Evolutionary conservation across 1,284 basidiomycete species (phyloP).

Genomic region (Hemileia vastatrix): DNA sequence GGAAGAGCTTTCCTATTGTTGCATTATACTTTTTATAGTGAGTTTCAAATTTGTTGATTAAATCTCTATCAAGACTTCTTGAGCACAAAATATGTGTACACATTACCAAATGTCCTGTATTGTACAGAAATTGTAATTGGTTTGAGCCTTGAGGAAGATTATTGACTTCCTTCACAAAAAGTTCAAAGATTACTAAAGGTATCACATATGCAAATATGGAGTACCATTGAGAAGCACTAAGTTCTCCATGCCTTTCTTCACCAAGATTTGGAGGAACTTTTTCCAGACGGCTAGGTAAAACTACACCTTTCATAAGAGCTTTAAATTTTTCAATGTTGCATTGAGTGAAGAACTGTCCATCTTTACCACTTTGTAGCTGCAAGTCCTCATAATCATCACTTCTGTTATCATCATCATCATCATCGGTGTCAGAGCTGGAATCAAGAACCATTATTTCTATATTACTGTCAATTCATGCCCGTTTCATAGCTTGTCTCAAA

Average conservation of each 20-base stretch:
- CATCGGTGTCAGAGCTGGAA: neutral
- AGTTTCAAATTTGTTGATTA: neutral
- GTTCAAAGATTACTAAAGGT: neutral
- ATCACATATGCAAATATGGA: neutral
- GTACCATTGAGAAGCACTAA: conserved; percentile 4
- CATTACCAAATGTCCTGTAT: neutral
- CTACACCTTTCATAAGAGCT: neutral
- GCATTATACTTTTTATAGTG: neutral
- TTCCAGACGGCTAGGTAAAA: neutral
- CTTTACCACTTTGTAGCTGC: neutral
- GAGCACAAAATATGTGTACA: conserved; percentile 7
- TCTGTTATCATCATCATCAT: neutral
- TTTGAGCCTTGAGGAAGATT: conserved; percentile 1
- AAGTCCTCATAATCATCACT: neutral
- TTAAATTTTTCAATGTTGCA: neutral
- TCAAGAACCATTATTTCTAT: neutral
- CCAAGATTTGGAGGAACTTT: neutral
- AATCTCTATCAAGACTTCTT: neutral
- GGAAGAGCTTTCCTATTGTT: neutral
- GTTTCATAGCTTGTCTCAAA: neutral
- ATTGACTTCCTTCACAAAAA: neutral
- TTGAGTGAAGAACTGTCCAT: neutral
- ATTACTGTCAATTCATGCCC: neutral
- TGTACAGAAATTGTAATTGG: neutral
- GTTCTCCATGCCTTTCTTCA: neutral